phyloP scores from a whole-genome alignment of 257 asterid species.

The Eustoma russellianum region DNA sequence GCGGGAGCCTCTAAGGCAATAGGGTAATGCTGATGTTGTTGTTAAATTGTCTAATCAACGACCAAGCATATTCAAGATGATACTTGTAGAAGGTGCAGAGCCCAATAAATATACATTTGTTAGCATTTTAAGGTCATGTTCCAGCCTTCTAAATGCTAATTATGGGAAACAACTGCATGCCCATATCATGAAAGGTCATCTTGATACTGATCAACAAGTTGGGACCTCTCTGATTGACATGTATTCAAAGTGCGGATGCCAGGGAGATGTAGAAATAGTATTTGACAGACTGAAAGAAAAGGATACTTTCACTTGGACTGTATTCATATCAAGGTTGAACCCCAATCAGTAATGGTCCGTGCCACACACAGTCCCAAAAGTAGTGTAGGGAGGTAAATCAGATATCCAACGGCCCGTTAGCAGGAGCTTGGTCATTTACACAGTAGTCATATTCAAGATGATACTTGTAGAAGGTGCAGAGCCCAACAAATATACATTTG shows the following conservation, averaged over 20 bases:
- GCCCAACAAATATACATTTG: slow-evolving; percentile 62
- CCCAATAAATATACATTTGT: slow-evolving; percentile 64
- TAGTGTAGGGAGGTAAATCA: too few relatives aligned
- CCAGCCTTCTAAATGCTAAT: slow-evolving; percentile 37
- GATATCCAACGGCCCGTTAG: too few relatives aligned
- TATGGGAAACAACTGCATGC: slow-evolving; percentile 76
- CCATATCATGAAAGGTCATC: slow-evolving; percentile 36
- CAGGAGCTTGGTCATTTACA: too few relatives aligned
- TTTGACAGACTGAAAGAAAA: slow-evolving; percentile 43
- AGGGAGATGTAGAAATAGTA: slow-evolving; percentile 44
- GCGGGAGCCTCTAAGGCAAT: too few relatives aligned
- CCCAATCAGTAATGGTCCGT: too few relatives aligned
- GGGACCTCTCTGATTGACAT: slow-evolving; percentile 70
- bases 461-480: slow-evolving; percentile 55
- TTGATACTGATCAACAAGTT: slow-evolving; percentile 28
- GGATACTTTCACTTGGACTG: slow-evolving; percentile 62
- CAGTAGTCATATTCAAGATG: slow-evolving; percentile 37
- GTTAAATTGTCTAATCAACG: too few relatives aligned
- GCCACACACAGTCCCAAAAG: too few relatives aligned
- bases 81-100: slow-evolving; percentile 55
- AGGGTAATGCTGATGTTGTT: too few relatives aligned
- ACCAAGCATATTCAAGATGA: slow-evolving; percentile 32
- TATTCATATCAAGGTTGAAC: too few relatives aligned
- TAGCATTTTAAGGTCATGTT: slow-evolving; percentile 57
- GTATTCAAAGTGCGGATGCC: slow-evolving; percentile 56